Conservation (phyloP, 257 asterid genomes). For the Nyctanthes arbortristis region DNA sequence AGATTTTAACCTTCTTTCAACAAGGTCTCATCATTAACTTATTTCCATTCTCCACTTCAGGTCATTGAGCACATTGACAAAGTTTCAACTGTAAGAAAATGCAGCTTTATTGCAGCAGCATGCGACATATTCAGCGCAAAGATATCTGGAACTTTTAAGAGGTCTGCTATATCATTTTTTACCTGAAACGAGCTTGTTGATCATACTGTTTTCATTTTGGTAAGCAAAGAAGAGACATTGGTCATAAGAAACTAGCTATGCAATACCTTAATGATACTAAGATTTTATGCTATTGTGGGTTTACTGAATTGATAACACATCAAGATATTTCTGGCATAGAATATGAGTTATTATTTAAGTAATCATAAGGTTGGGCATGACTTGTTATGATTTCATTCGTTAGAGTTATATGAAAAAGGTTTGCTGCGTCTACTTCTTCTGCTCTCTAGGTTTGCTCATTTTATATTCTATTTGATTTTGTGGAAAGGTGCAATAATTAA, state of each 20-base stretch:
- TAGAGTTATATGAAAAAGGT: not conserved
- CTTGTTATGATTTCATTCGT: not conserved
- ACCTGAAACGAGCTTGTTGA: not conserved
- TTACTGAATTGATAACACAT: not conserved
- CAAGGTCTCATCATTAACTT: conserved; percentile 5
- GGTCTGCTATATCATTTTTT: conserved; percentile 43
- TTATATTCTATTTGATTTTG: not conserved
- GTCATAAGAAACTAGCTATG: not conserved
- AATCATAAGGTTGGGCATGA: not conserved
- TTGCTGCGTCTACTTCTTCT: not conserved
- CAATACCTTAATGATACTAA: not conserved
- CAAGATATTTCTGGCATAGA: not conserved
- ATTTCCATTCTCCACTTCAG: conserved; percentile 45
- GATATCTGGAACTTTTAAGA: conserved; percentile 89
- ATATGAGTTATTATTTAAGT: not conserved
- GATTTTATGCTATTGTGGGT: not conserved
- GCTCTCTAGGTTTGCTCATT: not conserved
- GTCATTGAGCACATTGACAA: conserved; percentile 85
- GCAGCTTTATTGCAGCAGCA: conserved; percentile 88
- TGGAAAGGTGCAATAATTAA: not conserved
- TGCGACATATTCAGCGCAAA: conserved; percentile 85
- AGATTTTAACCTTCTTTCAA: conserved; percentile 13
- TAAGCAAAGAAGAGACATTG: conserved; percentile 11
- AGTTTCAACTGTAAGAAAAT: conserved; percentile 78
- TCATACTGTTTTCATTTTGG: conserved; percentile 8